These are phyloP conservation scores for Trichophyton equinum DNA, from an alignment of 2,329 filamentous ascomycete genomes.

Conservation along the genomic window DNA sequence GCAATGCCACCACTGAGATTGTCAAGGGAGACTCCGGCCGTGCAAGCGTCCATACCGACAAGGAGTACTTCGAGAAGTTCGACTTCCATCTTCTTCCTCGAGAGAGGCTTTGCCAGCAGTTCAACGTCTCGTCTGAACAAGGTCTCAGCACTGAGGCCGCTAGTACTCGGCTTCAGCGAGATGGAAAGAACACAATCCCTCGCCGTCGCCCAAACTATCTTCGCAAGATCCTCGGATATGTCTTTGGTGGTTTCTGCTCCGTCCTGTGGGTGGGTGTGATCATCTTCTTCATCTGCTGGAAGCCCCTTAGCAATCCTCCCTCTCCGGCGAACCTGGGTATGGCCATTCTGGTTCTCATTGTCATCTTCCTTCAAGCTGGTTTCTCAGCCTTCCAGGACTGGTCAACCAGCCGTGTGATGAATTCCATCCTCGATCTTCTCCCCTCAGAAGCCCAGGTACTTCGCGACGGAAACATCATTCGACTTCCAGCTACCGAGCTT, in stretches of 20 bases:
- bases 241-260: constrained; percentile 65
- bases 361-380: constrained; percentile 56
- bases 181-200: constrained; percentile 56
- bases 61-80: constrained; percentile 46
- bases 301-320: constrained; percentile 60
- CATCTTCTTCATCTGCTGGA: constrained; percentile 66
- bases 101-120: constrained; percentile 46
- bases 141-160: constrained; percentile 51
- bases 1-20: constrained; percentile 21
- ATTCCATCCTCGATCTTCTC: constrained; percentile 65
- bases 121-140: constrained; percentile 43
- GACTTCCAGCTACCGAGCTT: constrained; percentile 45
- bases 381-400: constrained; percentile 65
- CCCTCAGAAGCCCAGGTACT: constrained; percentile 57
- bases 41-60: constrained; percentile 22
- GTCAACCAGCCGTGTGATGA: constrained; percentile 65
- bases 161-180: constrained; percentile 42
- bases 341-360: constrained; percentile 57
- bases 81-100: constrained; percentile 55
- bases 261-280: constrained; percentile 57
- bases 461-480: constrained; percentile 44
- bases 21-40: constrained; percentile 13
- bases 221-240: constrained; percentile 51
- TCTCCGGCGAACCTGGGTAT: constrained; percentile 57
- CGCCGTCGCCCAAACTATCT: constrained; percentile 50